A percentile compares a stretch with the other conserved stretches of the same genome.
Conservation (phyloP, 2,329 filamentous ascomycete species). For the Beauveria sp. region DNA sequence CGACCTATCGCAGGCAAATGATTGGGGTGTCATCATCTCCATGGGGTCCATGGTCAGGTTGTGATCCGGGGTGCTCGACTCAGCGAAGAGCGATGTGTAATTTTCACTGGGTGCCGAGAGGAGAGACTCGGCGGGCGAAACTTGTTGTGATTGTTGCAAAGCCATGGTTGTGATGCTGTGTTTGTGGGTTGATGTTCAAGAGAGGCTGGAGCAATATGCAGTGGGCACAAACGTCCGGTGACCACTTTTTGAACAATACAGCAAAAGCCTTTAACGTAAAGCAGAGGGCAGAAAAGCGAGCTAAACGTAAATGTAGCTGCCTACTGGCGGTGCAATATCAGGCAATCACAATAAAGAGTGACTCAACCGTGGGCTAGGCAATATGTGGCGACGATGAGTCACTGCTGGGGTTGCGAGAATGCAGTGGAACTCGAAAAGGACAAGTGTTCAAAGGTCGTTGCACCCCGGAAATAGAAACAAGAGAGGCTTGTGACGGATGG, state of each 20-base stretch:
- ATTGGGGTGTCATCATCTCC: conserved; percentile 43
- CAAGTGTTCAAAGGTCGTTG: conserved; percentile 20
- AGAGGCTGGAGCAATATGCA: background rate
- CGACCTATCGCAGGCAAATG: conserved; percentile 25
- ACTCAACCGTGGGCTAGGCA: conserved; percentile 7
- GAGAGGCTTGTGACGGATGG: background rate
- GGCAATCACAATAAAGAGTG: conserved; percentile 10
- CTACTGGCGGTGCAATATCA: conserved; percentile 12
- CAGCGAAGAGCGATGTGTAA: conserved; percentile 41
- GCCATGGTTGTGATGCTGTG: conserved; percentile 11
- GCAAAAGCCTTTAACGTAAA: conserved; percentile 6
- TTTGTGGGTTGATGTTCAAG: conserved; percentile 5
- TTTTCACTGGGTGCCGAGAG: conserved; percentile 42
- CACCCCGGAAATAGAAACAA: background rate
- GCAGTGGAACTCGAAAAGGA: conserved; percentile 16
- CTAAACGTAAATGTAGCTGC: background rate
- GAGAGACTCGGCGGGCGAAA: conserved; percentile 47
- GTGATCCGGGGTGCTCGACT: conserved; percentile 22
- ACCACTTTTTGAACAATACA: conserved; percentile 1
- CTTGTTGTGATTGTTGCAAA: conserved; percentile 17
- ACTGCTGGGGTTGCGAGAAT: conserved; percentile 8
- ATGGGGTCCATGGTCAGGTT: conserved; percentile 33
- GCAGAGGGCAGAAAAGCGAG: conserved; percentile 16
- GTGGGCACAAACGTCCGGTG: background rate
- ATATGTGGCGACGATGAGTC: conserved; percentile 17